Percentiles rank a stretch among this genome's conserved stretches.
Evolutionary conservation across 257 asterid species (phyloP).

Genomic region (Schizonepeta tenuifolia): DNA sequence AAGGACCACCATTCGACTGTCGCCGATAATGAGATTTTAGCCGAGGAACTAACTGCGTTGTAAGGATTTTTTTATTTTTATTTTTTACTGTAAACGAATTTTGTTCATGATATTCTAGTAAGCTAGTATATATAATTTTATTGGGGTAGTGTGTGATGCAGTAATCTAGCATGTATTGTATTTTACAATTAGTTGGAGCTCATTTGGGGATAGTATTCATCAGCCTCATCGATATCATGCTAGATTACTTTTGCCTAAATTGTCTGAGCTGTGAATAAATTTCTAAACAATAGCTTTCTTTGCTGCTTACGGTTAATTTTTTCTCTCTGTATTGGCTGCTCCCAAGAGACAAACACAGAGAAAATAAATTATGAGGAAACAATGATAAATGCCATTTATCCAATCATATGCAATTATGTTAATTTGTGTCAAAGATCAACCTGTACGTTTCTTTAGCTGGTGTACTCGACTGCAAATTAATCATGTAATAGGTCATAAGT

Average conservation of each 20-base stretch:
- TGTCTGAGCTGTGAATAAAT: not conserved
- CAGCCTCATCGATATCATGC: not conserved
- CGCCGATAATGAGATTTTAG: constrained; percentile 60
- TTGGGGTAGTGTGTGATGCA: constrained; percentile 1
- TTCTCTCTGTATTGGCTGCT: constrained; percentile 12
- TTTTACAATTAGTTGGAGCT: constrained; percentile 2
- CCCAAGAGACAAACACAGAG: not conserved
- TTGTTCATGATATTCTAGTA: not conserved
- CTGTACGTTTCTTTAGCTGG: not conserved
- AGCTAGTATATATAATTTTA: not conserved
- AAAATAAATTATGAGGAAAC: not conserved
- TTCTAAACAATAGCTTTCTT: not conserved
- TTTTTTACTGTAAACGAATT: not conserved
- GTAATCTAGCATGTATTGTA: constrained; percentile 10
- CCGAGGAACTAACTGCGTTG: constrained; percentile 92
- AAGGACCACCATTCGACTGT: constrained; percentile 65
- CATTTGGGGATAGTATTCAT: not conserved
- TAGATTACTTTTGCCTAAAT: constrained; percentile 6
- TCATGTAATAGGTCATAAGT: not conserved
- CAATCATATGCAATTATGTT: constrained; percentile 2
- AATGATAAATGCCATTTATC: constrained; percentile 1
- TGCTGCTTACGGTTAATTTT: not conserved
- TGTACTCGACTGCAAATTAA: constrained; percentile 14
- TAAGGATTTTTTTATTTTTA: constrained; percentile 31
- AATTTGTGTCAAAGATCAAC: constrained; percentile 3